Evolutionary conservation across 139 green algal species (phyloP).

Genomic region (Chlamydomonas incerta): DNA sequence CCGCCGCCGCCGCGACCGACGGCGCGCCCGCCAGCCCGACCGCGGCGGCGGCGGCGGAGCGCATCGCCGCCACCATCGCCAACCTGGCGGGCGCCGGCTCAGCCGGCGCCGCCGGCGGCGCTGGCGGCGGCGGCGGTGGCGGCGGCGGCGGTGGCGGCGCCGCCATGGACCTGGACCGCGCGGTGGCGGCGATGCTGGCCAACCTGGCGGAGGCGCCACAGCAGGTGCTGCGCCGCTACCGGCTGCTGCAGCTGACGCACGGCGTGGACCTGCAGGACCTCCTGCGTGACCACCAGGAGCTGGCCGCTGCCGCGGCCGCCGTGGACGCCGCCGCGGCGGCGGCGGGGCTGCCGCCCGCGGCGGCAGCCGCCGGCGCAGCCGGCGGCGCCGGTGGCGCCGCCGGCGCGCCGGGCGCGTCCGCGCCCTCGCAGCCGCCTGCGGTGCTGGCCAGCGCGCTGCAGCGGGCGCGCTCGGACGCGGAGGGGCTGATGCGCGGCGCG

Average conservation of each 20-base stretch:
- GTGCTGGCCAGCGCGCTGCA: no score
- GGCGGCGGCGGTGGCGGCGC: background rate
- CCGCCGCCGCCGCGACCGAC: no score
- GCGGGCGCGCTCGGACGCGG: no score
- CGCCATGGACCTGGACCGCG: background rate
- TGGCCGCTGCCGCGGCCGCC: background rate
- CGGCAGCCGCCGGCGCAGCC: background rate
- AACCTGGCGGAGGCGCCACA: conserved; percentile 26
- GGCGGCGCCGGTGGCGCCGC: background rate
- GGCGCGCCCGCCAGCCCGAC: no score
- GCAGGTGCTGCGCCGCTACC: conserved; percentile 25
- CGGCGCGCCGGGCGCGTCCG: background rate
- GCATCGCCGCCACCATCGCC: background rate
- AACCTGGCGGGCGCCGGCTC: background rate
- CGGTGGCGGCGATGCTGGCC: conserved; percentile 13
- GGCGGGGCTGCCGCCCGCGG: no score
- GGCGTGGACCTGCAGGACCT: conserved; percentile 33
- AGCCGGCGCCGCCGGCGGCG: no score
- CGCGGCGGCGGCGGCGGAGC: background rate
- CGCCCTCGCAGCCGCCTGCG: no score
- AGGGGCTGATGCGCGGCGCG: no score
- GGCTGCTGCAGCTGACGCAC: conserved; percentile 39
- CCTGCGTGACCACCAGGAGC: conserved; percentile 23
- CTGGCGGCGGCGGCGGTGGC: no score
- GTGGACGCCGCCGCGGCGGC: background rate